A percentile compares a stretch with the other conserved stretches of the same genome.
These are phyloP conservation scores for Metschnikowia similis DNA, from an alignment of 805 yeast species.

Conservation along the genomic window DNA sequence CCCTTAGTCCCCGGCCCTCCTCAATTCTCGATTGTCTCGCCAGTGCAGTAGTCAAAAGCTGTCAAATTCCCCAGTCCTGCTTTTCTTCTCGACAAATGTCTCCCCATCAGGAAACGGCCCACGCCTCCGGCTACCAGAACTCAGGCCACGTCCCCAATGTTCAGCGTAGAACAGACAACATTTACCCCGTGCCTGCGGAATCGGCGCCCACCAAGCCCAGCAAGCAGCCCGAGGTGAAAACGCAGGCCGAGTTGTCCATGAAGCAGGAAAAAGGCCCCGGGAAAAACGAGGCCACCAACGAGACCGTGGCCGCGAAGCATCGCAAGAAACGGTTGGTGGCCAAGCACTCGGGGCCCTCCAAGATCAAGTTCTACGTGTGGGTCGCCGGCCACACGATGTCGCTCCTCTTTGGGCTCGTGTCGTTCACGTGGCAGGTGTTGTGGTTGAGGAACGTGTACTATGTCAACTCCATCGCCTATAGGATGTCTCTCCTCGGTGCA, in stretches of 20 bases:
- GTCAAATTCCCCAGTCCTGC: too few relatives aligned
- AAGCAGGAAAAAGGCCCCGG: neutral
- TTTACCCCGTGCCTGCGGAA: conserved; percentile 2
- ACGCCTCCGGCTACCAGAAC: neutral
- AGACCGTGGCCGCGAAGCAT: conserved; percentile 12
- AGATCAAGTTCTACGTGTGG: conserved; percentile 50
- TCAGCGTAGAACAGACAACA: conserved; percentile 2
- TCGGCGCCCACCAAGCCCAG: conserved; percentile 1
- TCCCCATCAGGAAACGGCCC: neutral
- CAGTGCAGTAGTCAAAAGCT: too few relatives aligned
- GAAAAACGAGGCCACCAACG: conserved; percentile 9
- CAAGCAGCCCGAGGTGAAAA: conserved; percentile 3
- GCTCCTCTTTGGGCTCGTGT: conserved; percentile 42
- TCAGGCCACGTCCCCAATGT: conserved; percentile 4
- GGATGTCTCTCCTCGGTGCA: conserved; percentile 55
- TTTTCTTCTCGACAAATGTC: neutral
- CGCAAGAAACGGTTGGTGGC: conserved; percentile 28
- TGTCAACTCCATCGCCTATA: conserved; percentile 49
- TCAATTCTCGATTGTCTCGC: too few relatives aligned
- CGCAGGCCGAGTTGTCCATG: neutral
- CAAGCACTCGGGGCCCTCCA: conserved; percentile 26
- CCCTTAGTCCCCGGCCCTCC: too few relatives aligned
- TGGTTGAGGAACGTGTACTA: conserved; percentile 37
- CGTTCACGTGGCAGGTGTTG: conserved; percentile 34
- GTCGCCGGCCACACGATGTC: conserved; percentile 50